phyloP scores from a whole-genome alignment of 257 asterid species.

The Prunella vulgaris region DNA sequence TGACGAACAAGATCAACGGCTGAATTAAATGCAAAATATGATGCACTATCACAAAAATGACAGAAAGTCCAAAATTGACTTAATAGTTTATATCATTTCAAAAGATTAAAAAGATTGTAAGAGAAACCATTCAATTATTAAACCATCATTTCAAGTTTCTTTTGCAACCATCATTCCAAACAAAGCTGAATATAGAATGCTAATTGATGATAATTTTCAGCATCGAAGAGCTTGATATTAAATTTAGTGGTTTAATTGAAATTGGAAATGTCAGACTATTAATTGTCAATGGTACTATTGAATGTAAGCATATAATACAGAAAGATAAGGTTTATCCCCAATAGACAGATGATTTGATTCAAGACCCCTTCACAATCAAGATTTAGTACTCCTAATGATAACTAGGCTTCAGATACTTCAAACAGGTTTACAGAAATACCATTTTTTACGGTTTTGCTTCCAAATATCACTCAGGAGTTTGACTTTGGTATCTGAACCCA shows the following conservation, averaged over 20 bases:
- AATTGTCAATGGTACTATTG: background rate
- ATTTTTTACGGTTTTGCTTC: conserved; percentile 47
- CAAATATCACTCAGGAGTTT: conserved; percentile 42
- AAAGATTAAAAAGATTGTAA: background rate
- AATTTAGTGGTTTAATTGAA: background rate
- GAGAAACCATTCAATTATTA: background rate
- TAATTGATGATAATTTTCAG: background rate
- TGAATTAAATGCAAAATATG: background rate
- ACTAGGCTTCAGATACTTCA: background rate
- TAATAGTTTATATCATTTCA: background rate
- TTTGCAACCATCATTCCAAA: background rate
- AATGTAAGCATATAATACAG: too few species aligned
- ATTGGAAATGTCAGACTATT: background rate
- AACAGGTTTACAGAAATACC: conserved; percentile 35
- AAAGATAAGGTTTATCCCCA: background rate
- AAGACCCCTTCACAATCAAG: background rate
- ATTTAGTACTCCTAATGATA: background rate
- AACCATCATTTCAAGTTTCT: background rate
- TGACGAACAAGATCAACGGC: background rate
- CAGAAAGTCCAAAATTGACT: background rate
- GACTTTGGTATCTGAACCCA: conserved; percentile 53
- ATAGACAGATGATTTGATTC: too few species aligned
- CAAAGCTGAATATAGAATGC: background rate
- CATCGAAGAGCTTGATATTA: background rate
- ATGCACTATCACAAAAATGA: background rate